These are phyloP conservation scores for Cylindrotheca fusiformis DNA, from an alignment of 108 stramenopile species.

Conservation along the genomic window DNA sequence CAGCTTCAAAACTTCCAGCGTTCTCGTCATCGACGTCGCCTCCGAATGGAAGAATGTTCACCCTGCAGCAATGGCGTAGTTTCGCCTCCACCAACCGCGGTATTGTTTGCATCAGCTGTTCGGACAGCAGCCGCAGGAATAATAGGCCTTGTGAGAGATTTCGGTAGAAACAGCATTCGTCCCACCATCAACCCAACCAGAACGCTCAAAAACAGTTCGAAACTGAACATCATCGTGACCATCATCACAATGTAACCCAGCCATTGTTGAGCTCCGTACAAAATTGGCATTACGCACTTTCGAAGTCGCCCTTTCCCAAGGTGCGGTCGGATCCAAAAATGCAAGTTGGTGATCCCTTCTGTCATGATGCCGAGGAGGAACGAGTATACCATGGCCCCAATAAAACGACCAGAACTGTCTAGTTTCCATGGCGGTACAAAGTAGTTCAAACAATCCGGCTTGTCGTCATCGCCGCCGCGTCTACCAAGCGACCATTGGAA, in stretches of 20 bases:
- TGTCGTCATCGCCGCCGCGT: neutral
- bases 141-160: neutral
- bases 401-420: constrained; percentile 20
- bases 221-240: constrained; percentile 32
- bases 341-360: constrained; percentile 16
- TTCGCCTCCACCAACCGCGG: no score
- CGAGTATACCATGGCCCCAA: constrained; percentile 29
- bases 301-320: constrained; percentile 1
- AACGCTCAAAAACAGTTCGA: constrained; percentile 25
- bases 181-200: constrained; percentile 25
- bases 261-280: constrained; percentile 24
- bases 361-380: constrained; percentile 29
- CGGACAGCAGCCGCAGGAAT: neutral
- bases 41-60: no score
- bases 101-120: no score
- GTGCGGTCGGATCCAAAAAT: neutral
- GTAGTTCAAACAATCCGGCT: constrained; percentile 25
- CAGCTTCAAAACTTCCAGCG: no score
- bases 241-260: constrained; percentile 31
- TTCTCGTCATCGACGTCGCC: no score
- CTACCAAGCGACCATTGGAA: constrained; percentile 30
- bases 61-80: no score
- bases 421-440: constrained; percentile 28
- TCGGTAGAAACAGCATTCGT: constrained; percentile 19
- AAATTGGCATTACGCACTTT: constrained; percentile 5